Base-by-base conservation (phyloP, 2,329 filamentous ascomycete genomes). In the Dactylellina sp. region DNA sequence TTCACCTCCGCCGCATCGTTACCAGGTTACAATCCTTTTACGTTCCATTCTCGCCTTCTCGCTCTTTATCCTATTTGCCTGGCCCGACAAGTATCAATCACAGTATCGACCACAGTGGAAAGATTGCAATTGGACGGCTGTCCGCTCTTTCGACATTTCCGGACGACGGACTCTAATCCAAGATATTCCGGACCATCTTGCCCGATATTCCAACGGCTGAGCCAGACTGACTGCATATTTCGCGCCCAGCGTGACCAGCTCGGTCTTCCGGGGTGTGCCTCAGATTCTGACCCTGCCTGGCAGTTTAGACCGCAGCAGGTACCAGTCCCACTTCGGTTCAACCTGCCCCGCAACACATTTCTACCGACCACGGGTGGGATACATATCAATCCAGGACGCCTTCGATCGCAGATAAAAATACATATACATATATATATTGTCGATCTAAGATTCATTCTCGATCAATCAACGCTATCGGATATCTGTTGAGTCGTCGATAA, bases 201-300 rank as follows among this genome's bases (percentile, higher is more conserved):
- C 44, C 65, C 65, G 65, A 71, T 32, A 62, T 71, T 71, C 65
- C 65, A 53, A 62, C 55, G 24, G 46, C 64, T 44, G 55, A 59
- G 18, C 46, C 2, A 7, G 20, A 7, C 12, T 6, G 18, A 62
- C 16, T 71, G 65, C 64, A 70, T 46, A 39, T 53, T 55, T 28
- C 40, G 32, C 12, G 12, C 62, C 56, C n/a, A 46, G 59, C 28
- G 49, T 42, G 59, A 46, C 49, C 46, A 52, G 50, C 50, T 32
- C 16, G 6, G 6, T 3, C 25, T 62, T 47, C 64, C 18, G 22
- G 65, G 57, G 63, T 68, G 44, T 60, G 63, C 63, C 18, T 68
- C 63, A 59, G 44, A 60, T 44, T 65, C n/a, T n/a, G n/a, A 35
- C 12, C 32, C 32, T 12, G 32, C 6, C 6, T 35, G 32, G 6